A percentile compares a stretch with the other conserved stretches of the same genome.
Conservation (phyloP, 2,329 filamentous ascomycete genomes). For the Tolypocladium guangdongense region DNA sequence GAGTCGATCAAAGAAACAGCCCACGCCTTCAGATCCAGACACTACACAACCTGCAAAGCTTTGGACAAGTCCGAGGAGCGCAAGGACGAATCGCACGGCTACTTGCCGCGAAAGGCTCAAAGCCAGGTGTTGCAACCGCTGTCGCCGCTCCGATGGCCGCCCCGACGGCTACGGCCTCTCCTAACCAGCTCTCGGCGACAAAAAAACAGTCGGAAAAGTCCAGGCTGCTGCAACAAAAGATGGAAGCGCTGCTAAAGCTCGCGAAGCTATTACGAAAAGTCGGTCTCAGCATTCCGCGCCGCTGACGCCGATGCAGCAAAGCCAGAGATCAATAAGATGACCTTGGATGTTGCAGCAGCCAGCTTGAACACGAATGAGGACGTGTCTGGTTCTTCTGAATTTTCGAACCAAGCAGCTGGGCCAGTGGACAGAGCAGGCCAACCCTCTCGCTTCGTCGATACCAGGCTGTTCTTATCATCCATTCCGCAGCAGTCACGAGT, state of each 20-base stretch:
- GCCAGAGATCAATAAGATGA: constrained; percentile 2
- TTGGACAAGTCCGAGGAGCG: constrained; percentile 46
- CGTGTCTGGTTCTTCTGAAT: background rate
- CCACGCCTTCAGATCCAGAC: background rate
- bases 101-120: constrained; percentile 60
- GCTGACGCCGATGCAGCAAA: background rate
- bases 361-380: background rate
- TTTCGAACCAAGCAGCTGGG: background rate
- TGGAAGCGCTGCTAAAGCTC: constrained; percentile 61
- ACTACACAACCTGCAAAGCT: background rate
- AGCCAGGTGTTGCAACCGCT: constrained; percentile 18
- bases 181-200: constrained; percentile 13
- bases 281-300: background rate
- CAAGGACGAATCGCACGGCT: constrained; percentile 69
- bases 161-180: background rate
- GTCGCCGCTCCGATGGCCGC: constrained; percentile 3
- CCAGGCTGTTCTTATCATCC: constrained; percentile 24
- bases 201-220: constrained; percentile 55
- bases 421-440: background rate
- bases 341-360: background rate
- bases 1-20: background rate
- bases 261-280: constrained; percentile 30
- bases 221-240: constrained; percentile 61
- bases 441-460: constrained; percentile 15
- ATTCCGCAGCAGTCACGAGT: constrained; percentile 12